Evolutionary conservation across 139 green algal species (phyloP), one percentile per base, ranked within the genome.

Genomic region (Zygnema circumcarinatum): DNA sequence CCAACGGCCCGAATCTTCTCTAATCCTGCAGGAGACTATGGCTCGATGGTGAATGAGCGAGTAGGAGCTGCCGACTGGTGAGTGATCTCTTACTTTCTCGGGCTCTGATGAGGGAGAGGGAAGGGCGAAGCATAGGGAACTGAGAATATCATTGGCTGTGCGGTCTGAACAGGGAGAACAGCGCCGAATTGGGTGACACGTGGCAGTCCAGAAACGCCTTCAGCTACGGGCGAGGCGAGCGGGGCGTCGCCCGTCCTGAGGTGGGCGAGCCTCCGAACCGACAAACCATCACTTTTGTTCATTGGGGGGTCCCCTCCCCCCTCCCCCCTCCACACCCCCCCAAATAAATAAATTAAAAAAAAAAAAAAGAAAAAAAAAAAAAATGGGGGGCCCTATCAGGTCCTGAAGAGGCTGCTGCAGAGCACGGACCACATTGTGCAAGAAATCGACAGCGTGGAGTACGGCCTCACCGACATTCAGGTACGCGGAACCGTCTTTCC

Each of bases 1-100:
- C 29, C 81, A 38, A 90, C 92, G 2, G 93, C 95, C 0, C 92
- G 96, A 29, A 93, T 99, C 33, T 99, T 99, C 93, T 97, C 93
- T 76, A 98, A 98, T 88, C 96, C 96, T 3, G 73, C 92, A 40
- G 94, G 95, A 32, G 96, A 99, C 91, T 99, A 98, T 81, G 97
- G 97, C 40, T 96, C 92, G 67, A 99, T 99, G 97, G 97, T 99
- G 76, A 99, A 99, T 75, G 97, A 99, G 93, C 92, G 96, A 2
- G 95, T 99, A 39, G 97, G 97, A 0, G 88, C 93, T 2, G 84
- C 87, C 73, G 90, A 94, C 73, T 97, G 94, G 94, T 87, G 32
- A 7, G 52, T 38, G 16, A 22, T 78, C 69, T 7, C 69, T 38
- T 16, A 52, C 69, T 78, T 3, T 38, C 7, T 78, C 69, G 3